Base-by-base conservation (phyloP, 441 rosid genomes). In the Raphanus hybrid region DNA sequence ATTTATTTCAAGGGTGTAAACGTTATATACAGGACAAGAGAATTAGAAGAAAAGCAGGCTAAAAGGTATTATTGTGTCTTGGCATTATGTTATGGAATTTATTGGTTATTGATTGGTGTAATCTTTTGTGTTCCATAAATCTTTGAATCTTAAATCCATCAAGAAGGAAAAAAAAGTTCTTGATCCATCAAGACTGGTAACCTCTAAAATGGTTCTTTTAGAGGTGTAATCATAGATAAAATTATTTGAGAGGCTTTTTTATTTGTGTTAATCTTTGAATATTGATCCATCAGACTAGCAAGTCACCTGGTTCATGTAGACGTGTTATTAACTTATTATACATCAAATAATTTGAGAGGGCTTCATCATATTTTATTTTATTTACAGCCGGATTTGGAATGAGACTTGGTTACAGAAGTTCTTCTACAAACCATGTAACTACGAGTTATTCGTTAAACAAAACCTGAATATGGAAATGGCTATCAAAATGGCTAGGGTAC, bases 401-500 rank as follows among this genome's bases (percentile, higher is more conserved):
- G 97, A 93, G 89, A 89, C 94, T 37, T 91, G 98, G 98, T 82
- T 93, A 83, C 64, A 88, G 18, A 87, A 80, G 80, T 91, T 91
- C 90, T 93, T 93, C 83, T 91, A 82, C 85, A 91, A 90, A 83
- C 98, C 97, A 14, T 93, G 97, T 84, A 93, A 91, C 73, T 82
- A 91, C 55, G 98, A 93, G 80, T 81, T 93, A 78, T 91, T 93
- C 78, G 98, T 93, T 77, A 93, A 93, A 85, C 98, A 93, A 79
- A 86, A 85, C 61, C 88, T 93, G 74, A 88, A 93, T 76, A 93
- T 93, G 98, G 98, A 93, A 85, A 93, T 89, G 95, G 93, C 93
- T 41, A 88, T 92, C 72, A 87, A 83, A 83, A 86, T 88, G 92
- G 96, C 96, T 76, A 87, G 92, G 97, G 98, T 93, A 90, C 62